Evolutionary conservation across 371 early-diverging fungal species (phyloP).

Genomic region (Apophysomyces variabilis): DNA sequence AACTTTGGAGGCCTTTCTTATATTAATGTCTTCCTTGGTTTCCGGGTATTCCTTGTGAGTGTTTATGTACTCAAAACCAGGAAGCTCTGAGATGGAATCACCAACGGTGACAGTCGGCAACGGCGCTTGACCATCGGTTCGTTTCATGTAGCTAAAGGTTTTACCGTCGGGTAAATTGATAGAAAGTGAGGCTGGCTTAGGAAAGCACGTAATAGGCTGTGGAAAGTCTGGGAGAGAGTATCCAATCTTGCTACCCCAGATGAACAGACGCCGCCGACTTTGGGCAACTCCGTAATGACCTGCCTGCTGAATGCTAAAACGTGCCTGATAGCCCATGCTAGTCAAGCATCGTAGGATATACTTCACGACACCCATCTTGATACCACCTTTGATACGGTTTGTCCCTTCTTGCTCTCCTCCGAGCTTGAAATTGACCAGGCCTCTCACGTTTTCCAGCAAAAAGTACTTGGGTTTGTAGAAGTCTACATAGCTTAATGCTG

Average conservation of each 20-base stretch:
- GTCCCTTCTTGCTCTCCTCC: constrained; percentile 56
- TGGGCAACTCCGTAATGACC: constrained; percentile 64
- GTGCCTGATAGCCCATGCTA: constrained; percentile 64
- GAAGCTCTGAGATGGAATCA: constrained; percentile 66
- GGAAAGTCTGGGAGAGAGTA: constrained; percentile 58
- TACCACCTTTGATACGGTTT: constrained; percentile 47
- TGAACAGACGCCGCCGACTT: constrained; percentile 60
- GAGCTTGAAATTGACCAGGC: constrained; percentile 49
- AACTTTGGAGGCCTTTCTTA: constrained; percentile 10
- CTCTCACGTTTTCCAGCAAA: constrained; percentile 66
- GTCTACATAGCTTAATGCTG: constrained; percentile 64
- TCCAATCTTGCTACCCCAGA: constrained; percentile 61
- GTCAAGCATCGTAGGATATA: constrained; percentile 66
- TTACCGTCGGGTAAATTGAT: constrained; percentile 39
- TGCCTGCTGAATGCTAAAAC: constrained; percentile 63
- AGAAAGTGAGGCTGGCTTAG: constrained; percentile 29
- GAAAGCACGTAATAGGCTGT: constrained; percentile 50
- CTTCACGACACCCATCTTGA: constrained; percentile 60
- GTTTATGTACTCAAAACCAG: constrained; percentile 61
- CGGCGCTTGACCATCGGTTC: constrained; percentile 53
- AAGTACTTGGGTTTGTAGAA: constrained; percentile 66
- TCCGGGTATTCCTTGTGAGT: constrained; percentile 43
- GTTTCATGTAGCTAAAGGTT: constrained; percentile 35
- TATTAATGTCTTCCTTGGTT: constrained; percentile 21
- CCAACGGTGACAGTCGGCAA: constrained; percentile 54